Evolutionary conservation across 306 rosid genomes (phyloP), one percentile per base, ranked within the genome.

Genomic region (Pyrus pyrifolia): DNA sequence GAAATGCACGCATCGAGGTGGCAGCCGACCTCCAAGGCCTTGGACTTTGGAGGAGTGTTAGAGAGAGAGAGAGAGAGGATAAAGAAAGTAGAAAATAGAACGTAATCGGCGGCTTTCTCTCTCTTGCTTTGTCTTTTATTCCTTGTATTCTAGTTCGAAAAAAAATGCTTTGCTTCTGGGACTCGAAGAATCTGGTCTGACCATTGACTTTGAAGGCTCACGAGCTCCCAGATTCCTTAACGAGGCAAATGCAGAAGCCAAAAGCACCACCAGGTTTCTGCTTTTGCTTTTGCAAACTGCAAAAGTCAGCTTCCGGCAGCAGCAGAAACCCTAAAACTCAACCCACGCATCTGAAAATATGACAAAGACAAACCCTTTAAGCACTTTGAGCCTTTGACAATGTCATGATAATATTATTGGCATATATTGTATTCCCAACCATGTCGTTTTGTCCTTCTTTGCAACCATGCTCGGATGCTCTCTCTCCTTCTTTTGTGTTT

Each of bases 141-240:
- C 51, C 68, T 23, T 71, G 45, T 42, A 18, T 75, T 55, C 31
- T 74, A 68, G 67, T 53, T 18, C 65, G 45, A 25, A 38, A 38
- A 35, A 7, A 79, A 64, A 72, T 85, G 81, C 80, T 81, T 83
- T 83, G 79, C 73, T 86, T 83, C 53, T 80, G 90, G 77, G 77
- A 79, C 85, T 73, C 67, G 60, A 79, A 87, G 90, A 84, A 79
- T 81, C 81, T 74, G 72, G 70, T 74, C 60, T 44, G 82, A 75
- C 83, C 86, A 85, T 88, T 90, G 96, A 90, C 96, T 83, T 88
- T 77, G 76, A 18, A 62, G 49, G 31, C 30, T 51, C 55, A 17
- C 55, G 55, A 17, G 21, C 76, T 77, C 77, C 81, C 83, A 91
- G 97, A 94, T 90, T 90, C 96, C 91, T 75, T 25, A 81, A 90